A percentile compares a stretch with the other conserved stretches of the same genome.
Conservation (phyloP, 345 rosid species). For the Tarenaya hassleriana region DNA sequence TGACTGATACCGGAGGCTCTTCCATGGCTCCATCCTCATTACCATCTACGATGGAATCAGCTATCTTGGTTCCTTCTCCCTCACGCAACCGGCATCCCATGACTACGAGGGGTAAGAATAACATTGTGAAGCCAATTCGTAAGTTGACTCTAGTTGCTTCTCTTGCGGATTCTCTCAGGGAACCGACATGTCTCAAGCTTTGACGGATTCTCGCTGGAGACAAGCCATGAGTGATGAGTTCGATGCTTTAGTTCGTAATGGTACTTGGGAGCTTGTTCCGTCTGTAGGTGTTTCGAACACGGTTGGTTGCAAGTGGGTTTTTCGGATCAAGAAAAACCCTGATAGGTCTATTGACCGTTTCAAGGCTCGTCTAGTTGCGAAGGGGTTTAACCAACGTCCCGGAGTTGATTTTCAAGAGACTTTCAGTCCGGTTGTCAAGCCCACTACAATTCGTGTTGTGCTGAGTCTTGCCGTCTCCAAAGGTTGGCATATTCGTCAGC, state of each 20-base stretch:
- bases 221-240: neutral
- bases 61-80: too few relatives aligned
- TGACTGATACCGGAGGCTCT: too few relatives aligned
- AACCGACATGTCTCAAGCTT: neutral
- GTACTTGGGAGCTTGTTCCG: neutral
- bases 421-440: conserved; percentile 1
- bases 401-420: neutral
- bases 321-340: neutral
- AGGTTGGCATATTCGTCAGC: neutral
- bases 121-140: too few relatives aligned
- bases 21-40: too few relatives aligned
- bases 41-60: too few relatives aligned
- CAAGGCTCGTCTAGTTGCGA: conserved; percentile 7
- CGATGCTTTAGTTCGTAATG: neutral
- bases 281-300: neutral
- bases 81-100: too few relatives aligned
- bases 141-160: too few relatives aligned
- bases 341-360: neutral
- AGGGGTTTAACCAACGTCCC: neutral
- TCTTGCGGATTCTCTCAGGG: too few relatives aligned
- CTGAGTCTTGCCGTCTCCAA: neutral
- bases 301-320: conserved; percentile 10
- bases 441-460: neutral
- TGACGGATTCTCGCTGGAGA: neutral
- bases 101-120: too few relatives aligned